Conservation (phyloP, 2,329 filamentous ascomycete species). For the Cytospora piceae region DNA sequence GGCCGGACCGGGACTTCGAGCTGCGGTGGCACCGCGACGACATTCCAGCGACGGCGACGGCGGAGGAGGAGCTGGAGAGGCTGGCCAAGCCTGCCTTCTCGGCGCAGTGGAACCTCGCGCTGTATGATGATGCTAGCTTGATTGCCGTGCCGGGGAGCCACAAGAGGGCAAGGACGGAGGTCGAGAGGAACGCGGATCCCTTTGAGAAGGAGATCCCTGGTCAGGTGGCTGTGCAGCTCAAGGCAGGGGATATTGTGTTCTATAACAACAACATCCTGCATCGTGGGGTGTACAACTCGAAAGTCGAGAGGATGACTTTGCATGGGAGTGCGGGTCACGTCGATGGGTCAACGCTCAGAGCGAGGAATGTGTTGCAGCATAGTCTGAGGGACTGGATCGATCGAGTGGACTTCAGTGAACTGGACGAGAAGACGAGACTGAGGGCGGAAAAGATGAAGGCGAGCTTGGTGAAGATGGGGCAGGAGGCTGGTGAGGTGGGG, state of each 20-base stretch:
- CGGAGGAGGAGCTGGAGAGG: conserved; percentile 68
- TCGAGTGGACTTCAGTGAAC: conserved; percentile 55
- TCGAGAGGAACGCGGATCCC: conserved; percentile 69
- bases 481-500: conserved; percentile 61
- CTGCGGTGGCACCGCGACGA: conserved; percentile 88
- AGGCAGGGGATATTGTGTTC: conserved; percentile 77
- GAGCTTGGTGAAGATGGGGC: conserved; percentile 63
- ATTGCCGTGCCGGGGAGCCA: conserved; percentile 81
- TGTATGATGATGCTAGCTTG: conserved; percentile 74
- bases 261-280: conserved; percentile 87
- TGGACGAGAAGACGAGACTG: conserved; percentile 47
- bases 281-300: conserved; percentile 64
- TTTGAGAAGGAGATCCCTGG: conserved; percentile 42
- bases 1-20: conserved; percentile 71
- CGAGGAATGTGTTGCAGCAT: conserved; percentile 73
- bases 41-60: conserved; percentile 66
- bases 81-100: conserved; percentile 68
- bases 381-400: conserved; percentile 67
- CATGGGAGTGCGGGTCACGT: conserved; percentile 70
- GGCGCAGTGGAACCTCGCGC: conserved; percentile 85
- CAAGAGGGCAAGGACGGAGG: conserved; percentile 67
- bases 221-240: conserved; percentile 58
- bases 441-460: conserved; percentile 65
- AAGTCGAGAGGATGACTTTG: conserved; percentile 66
- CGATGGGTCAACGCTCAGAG: conserved; percentile 56